Evolutionary conservation across 2,329 filamentous ascomycete genomes (phyloP).

Genomic region (Botrytis elliptica): DNA sequence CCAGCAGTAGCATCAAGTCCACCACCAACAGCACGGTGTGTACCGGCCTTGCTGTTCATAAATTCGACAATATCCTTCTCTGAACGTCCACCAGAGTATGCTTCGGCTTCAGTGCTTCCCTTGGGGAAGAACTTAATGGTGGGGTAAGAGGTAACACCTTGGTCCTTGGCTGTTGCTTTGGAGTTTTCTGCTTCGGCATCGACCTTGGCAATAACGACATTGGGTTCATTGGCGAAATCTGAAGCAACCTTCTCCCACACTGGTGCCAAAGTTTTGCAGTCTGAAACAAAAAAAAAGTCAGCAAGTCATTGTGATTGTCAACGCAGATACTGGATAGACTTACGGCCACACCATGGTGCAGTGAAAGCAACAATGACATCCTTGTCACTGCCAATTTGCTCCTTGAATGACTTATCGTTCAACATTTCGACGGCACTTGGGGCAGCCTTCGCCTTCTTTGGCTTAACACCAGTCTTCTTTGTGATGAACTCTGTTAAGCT

Average conservation of each 20-base stretch:
- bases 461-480: conserved; percentile 82
- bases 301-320: not conserved
- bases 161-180: conserved; percentile 72
- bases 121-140: conserved; percentile 98
- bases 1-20: conserved; percentile 76
- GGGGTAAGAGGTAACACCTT: conserved; percentile 83
- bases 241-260: conserved; percentile 83
- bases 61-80: conserved; percentile 76
- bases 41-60: conserved; percentile 86
- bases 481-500: conserved; percentile 76
- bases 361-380: conserved; percentile 95
- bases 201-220: conserved; percentile 88
- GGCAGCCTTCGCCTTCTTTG: conserved; percentile 69
- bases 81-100: conserved; percentile 73
- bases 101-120: conserved; percentile 68
- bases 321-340: conserved; percentile 28
- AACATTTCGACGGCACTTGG: conserved; percentile 77
- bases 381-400: conserved; percentile 78
- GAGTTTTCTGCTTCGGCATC: conserved; percentile 86
- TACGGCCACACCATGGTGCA: conserved; percentile 97
- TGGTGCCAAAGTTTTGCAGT: conserved; percentile 94
- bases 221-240: conserved; percentile 74
- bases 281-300: conserved; percentile 48
- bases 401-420: conserved; percentile 75
- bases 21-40: conserved; percentile 79